phyloP scores from a whole-genome alignment of 352 stramenopile species.

The Phytophthora multivora region DNA sequence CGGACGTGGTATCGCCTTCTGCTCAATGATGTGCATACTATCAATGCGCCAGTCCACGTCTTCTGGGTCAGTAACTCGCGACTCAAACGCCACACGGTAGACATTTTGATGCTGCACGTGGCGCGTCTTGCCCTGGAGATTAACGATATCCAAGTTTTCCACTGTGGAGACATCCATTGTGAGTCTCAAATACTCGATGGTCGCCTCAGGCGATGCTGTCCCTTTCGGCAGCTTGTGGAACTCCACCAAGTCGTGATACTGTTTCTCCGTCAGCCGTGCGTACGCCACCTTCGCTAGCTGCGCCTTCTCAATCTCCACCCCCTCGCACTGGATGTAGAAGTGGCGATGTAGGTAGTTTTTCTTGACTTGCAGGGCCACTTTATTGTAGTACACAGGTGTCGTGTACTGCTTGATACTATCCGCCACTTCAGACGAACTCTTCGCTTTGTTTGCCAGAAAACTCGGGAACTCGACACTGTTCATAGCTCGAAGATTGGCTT shows the following conservation, averaged over 20 bases:
- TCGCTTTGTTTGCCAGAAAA: constrained; percentile 40
- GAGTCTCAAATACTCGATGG: constrained; percentile 45
- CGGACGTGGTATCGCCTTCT: constrained; percentile 14
- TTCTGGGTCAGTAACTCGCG: constrained; percentile 52
- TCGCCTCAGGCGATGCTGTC: constrained; percentile 9
- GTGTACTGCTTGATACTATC: constrained; percentile 25
- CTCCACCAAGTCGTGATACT: constrained; percentile 39
- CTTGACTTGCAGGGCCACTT: constrained; percentile 50
- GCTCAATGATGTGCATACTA: constrained; percentile 31
- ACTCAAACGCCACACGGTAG: constrained; percentile 56
- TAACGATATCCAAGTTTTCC: constrained; percentile 48
- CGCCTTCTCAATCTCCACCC: constrained; percentile 39
- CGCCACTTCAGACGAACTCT: constrained; percentile 19
- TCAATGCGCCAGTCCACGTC: constrained; percentile 72
- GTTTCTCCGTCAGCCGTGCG: constrained; percentile 42
- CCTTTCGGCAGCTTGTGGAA: constrained; percentile 6
- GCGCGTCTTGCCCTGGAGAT: constrained; percentile 15
- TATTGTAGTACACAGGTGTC: constrained; percentile 39
- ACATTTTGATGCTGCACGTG: constrained; percentile 41
- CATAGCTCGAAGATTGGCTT: constrained; percentile 41
- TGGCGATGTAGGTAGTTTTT: constrained; percentile 44
- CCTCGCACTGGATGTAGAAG: constrained; percentile 45
- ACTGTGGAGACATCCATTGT: constrained; percentile 43
- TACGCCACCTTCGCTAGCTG: constrained; percentile 41
- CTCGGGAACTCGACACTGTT: constrained; percentile 43